Conservation (phyloP, 2,329 filamentous ascomycete genomes). For the Emmonsiellopsis sp. region DNA sequence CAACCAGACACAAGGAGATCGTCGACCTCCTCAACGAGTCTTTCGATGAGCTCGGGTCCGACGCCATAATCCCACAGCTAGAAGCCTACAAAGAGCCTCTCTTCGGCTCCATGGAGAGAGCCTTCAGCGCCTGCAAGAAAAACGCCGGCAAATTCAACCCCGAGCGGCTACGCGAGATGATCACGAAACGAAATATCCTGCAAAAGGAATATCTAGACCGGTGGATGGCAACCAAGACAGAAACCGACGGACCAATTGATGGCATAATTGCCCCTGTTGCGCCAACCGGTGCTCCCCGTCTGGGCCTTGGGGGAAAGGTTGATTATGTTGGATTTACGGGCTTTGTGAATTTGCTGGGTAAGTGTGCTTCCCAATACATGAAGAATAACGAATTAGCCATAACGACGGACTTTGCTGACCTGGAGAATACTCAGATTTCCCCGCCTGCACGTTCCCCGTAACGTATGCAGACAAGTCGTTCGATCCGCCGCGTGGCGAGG, state of each 20-base stretch:
- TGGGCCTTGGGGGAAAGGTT: slow-evolving; percentile 17
- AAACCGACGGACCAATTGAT: slow-evolving; percentile 11
- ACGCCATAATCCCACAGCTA: slow-evolving; percentile 22
- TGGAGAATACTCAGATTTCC: slow-evolving; percentile 18
- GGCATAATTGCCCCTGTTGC: slow-evolving; percentile 13
- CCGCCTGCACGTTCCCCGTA: slow-evolving; percentile 14
- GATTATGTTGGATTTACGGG: slow-evolving; percentile 21
- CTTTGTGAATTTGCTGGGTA: slow-evolving; percentile 21
- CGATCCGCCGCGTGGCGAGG: slow-evolving; percentile 9
- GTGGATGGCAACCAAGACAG: slow-evolving; percentile 14
- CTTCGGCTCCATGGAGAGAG: slow-evolving; percentile 12
- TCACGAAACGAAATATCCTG: slow-evolving; percentile 18
- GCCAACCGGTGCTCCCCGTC: slow-evolving; percentile 9
- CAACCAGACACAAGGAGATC: slow-evolving; percentile 25
- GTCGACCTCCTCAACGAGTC: slow-evolving; percentile 17
- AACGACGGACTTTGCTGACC: too few species aligned
- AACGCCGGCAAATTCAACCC: slow-evolving; percentile 13
- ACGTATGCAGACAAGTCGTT: slow-evolving; percentile 15
- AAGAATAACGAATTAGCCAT: too few species aligned
- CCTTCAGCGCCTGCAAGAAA: slow-evolving; percentile 1
- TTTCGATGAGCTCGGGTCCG: slow-evolving; percentile 26
- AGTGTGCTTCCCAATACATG: background rate
- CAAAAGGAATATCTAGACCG: slow-evolving; percentile 14
- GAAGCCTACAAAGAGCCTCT: slow-evolving; percentile 19
- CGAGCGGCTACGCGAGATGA: slow-evolving; percentile 22